phyloP scores from a whole-genome alignment of 2,329 filamentous ascomycete species.

The Neospermospora avenae region DNA sequence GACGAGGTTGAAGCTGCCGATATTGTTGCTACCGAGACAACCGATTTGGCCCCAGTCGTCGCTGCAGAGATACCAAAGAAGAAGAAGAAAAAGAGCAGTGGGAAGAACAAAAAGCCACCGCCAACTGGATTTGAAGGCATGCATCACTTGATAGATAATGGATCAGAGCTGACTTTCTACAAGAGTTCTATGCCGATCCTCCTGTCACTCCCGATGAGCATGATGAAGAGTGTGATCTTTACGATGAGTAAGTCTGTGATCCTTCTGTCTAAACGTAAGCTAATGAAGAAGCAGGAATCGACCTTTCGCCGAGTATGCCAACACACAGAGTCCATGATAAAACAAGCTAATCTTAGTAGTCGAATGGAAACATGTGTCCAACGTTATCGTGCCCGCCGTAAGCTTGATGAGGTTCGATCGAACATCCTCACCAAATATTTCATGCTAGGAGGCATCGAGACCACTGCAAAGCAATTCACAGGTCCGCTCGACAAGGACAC shows the following conservation, averaged over 20 bases:
- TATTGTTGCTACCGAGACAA: constrained; percentile 1
- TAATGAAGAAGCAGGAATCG: constrained; percentile 41
- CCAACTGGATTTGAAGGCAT: constrained; percentile 69
- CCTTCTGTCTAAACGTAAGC: not conserved
- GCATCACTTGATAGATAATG: constrained; percentile 10
- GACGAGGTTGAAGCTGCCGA: not conserved
- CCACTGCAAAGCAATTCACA: constrained; percentile 56
- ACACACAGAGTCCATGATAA: not conserved
- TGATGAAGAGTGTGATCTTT: constrained; percentile 64
- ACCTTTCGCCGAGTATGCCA: constrained; percentile 55
- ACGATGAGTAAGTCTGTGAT: constrained; percentile 51
- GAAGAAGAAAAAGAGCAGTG: constrained; percentile 41
- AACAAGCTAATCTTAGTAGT: constrained; percentile 34
- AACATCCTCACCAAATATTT: constrained; percentile 78
- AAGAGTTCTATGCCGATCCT: constrained; percentile 74
- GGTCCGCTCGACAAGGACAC: constrained; percentile 57
- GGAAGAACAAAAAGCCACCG: constrained; percentile 31
- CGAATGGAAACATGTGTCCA: constrained; percentile 85
- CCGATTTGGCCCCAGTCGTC: not conserved
- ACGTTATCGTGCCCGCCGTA: constrained; percentile 74
- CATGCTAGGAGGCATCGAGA: constrained; percentile 75
- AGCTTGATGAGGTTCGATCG: constrained; percentile 60
- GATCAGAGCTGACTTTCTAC: constrained; percentile 13
- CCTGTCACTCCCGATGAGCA: constrained; percentile 70
- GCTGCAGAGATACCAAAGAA: constrained; percentile 33